Base-by-base conservation (phyloP, 2,329 filamentous ascomycete species). In the Chrysosporium queenslandicum region DNA sequence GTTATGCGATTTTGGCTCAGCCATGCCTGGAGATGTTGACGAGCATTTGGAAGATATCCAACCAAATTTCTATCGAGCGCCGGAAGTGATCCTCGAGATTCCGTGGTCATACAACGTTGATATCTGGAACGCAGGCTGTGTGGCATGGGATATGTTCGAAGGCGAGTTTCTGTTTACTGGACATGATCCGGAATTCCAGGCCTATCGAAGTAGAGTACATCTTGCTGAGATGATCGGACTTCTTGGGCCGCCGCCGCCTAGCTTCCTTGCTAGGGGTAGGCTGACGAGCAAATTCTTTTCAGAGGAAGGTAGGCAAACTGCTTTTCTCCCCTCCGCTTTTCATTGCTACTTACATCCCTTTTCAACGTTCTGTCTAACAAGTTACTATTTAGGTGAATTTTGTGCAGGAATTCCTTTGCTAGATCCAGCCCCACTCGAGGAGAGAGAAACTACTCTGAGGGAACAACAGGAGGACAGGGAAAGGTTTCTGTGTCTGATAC, bases 61-160 rank as follows among this genome's bases (percentile, higher is more conserved):
- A 46, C 66, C 66, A 20, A 49, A 66, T 54, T 64, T 66, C 20
- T 69, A 68, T 50, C 62, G 64, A 48, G 63, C 67, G 16, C 67
- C 66, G 6, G 67, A 79, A 54, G 73, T 78, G 7, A 75, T 78
- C 4, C 53, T 79, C 0, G 58, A 66, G 58, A 63, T 58, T 2
- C 67, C 69, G 1, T 79, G 75, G 76, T 63, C 64, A 0, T 74
- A 71, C 48, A 63, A 67, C 16, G 64, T 75, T 12, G 75, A 79
- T 61, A 73, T 79, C 49, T 80, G 76, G 76, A 77, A 74, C 52
- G 66, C 68, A 2, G 75, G 74, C 7, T 54, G 53, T 39, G 46
- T 54, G 53, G 53, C 30, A 27, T 78, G 74, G 75, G 64, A 77
- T 46, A 40, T 77, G 1, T 77, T 71, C 50, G 69, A 78, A 63